phyloP scores from a whole-genome alignment of 768 basidiomycete genomes.

The Tephrocybe sp. region DNA sequence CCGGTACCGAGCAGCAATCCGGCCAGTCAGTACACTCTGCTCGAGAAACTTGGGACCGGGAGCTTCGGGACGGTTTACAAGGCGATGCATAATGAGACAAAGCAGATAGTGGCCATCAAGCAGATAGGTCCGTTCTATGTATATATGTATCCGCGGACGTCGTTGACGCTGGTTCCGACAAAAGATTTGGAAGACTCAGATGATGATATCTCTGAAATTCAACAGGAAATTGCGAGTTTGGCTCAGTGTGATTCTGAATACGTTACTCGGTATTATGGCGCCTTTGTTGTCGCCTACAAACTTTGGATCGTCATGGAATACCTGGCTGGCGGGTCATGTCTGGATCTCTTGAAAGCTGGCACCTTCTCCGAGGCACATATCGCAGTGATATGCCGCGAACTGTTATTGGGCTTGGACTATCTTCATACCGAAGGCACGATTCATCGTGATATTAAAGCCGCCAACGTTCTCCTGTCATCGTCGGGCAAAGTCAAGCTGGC shows the following conservation, averaged over 20 bases:
- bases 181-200: constrained; percentile 96
- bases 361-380: constrained; percentile 91
- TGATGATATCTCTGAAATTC: constrained; percentile 98
- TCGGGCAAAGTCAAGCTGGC: constrained; percentile 95
- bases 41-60: constrained; percentile 96
- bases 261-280: constrained; percentile 95
- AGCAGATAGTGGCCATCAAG: constrained; percentile 96
- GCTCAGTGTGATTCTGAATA: constrained; percentile 96
- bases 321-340: constrained; percentile 96
- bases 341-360: constrained; percentile 92
- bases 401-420: constrained; percentile 90
- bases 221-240: constrained; percentile 95
- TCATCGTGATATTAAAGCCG: constrained; percentile 98
- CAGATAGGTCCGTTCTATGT: constrained; percentile 76
- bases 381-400: constrained; percentile 90
- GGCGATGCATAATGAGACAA: constrained; percentile 91
- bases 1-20: constrained; percentile 78
- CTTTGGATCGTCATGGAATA: constrained; percentile 99
- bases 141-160: neutral
- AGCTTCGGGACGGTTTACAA: constrained; percentile 98
- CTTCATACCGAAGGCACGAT: constrained; percentile 96
- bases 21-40: constrained; percentile 84
- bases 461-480: constrained; percentile 89
- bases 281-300: constrained; percentile 95
- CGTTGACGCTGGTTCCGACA: constrained; percentile 8